Evolutionary conservation across 371 early-diverging fungal species (phyloP).

Genomic region (Zancudomyces culisetae): DNA sequence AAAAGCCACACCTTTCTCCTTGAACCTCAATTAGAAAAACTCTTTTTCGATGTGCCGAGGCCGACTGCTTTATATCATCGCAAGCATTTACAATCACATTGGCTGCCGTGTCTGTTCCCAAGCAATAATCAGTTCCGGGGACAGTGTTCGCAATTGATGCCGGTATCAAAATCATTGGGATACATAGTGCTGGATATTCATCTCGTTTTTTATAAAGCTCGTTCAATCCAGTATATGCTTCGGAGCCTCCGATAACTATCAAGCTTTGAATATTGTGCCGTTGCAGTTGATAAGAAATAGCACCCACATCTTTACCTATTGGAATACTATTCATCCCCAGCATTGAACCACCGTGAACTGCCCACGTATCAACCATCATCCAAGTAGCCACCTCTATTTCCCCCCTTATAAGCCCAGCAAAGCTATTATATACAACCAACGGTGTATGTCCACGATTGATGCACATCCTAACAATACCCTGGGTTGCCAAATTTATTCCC

Average conservation of each 20-base stretch:
- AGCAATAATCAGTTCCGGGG: slow-evolving; percentile 88
- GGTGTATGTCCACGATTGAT: slow-evolving; percentile 68
- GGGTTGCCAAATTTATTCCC: slow-evolving; percentile 95
- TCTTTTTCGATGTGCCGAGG: slow-evolving; percentile 71
- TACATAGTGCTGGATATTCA: slow-evolving; percentile 69
- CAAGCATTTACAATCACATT: slow-evolving; percentile 88
- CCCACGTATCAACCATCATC: slow-evolving; percentile 79
- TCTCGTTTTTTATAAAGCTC: slow-evolving; percentile 46
- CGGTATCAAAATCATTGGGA: slow-evolving; percentile 87
- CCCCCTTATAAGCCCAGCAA: slow-evolving; percentile 73
- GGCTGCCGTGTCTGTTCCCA: slow-evolving; percentile 95
- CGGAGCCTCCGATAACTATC: slow-evolving; percentile 89
- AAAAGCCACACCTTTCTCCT: slow-evolving; percentile 90
- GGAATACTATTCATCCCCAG: slow-evolving; percentile 86
- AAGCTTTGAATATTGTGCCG: slow-evolving; percentile 71
- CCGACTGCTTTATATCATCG: slow-evolving; percentile 84
- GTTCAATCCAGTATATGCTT: slow-evolving; percentile 62
- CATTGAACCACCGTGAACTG: slow-evolving; percentile 77
- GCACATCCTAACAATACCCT: slow-evolving; percentile 69
- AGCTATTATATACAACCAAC: slow-evolving; percentile 78
- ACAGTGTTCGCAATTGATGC: slow-evolving; percentile 97
- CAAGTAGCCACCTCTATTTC: slow-evolving; percentile 53
- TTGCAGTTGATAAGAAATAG: slow-evolving; percentile 77
- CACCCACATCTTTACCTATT: slow-evolving; percentile 52
- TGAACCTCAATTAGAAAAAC: slow-evolving; percentile 97